Evolutionary conservation across 345 rosid genomes (phyloP).

Genomic region (Syzygium aqueum): DNA sequence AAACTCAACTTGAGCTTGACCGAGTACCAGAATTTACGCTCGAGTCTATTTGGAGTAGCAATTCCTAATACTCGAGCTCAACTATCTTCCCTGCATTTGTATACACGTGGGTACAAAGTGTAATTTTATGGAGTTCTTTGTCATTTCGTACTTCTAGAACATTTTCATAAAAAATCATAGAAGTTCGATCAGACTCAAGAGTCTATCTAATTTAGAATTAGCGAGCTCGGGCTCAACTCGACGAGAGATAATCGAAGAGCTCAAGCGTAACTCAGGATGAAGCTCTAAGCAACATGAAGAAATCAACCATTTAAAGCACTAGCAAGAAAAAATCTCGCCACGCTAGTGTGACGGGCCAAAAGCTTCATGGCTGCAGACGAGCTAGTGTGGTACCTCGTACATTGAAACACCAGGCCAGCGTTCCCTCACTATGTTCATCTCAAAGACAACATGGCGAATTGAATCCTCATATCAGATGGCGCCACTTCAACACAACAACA

Average conservation of each 20-base stretch:
- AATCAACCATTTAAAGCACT: not conserved
- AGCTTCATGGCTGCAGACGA: not conserved
- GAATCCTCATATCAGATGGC: not conserved
- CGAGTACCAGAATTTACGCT: not conserved
- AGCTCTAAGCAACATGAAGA: not conserved
- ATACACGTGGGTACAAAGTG: not conserved
- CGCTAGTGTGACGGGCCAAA: not conserved
- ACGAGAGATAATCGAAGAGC: not conserved
- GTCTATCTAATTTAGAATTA: not conserved
- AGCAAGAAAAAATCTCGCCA: not conserved
- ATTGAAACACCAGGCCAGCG: not conserved
- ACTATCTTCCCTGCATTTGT: not conserved
- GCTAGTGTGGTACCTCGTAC: not conserved
- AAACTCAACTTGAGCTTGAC: not conserved
- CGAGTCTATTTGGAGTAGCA: not conserved
- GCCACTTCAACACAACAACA: not conserved
- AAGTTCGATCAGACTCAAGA: not conserved
- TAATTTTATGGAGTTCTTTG: not conserved
- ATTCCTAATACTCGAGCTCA: not conserved
- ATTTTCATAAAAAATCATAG: not conserved
- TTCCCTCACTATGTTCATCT: not conserved
- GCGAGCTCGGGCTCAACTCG: not conserved
- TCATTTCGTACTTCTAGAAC: not conserved
- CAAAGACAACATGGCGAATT: fast-evolving
- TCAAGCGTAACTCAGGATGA: not conserved